Percentiles rank a stretch among this genome's conserved stretches.
These are phyloP conservation scores for Piromyces finnis DNA, from an alignment of 192 early-diverging fungal species.

Conservation along the genomic window DNA sequence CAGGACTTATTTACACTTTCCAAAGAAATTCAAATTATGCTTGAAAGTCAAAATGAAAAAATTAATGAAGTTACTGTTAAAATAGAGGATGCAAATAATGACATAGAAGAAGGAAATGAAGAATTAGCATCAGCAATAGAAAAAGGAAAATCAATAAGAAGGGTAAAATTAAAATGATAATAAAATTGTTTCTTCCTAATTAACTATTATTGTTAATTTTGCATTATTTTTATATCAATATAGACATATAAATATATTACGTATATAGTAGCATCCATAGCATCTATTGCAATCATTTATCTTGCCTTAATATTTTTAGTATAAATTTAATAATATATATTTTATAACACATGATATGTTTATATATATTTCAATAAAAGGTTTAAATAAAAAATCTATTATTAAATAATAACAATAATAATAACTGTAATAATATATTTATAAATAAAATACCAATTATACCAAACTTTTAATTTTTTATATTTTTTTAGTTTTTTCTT, in stretches of 20 bases:
- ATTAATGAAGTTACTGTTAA: background rate
- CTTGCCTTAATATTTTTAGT: background rate
- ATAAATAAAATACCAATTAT: too few species aligned
- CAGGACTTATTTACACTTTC: background rate
- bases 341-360: too few species aligned
- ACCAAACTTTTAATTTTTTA: too few species aligned
- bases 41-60: background rate
- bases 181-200: too few species aligned
- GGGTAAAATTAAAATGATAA: background rate
- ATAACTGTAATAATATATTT: too few species aligned
- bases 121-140: background rate
- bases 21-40: background rate
- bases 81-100: background rate
- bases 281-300: slow-evolving; percentile 8
- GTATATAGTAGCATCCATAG: too few species aligned
- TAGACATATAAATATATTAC: too few species aligned
- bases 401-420: too few species aligned
- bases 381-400: too few species aligned
- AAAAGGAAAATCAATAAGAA: background rate
- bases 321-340: too few species aligned
- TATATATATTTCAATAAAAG: too few species aligned
- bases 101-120: background rate
- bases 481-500: background rate
- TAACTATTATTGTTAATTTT: slow-evolving; percentile 13
- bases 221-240: slow-evolving; percentile 30